These are phyloP conservation scores for Metschnikowia dekortorum DNA, from an alignment of 805 yeast species.

Conservation along the genomic window DNA sequence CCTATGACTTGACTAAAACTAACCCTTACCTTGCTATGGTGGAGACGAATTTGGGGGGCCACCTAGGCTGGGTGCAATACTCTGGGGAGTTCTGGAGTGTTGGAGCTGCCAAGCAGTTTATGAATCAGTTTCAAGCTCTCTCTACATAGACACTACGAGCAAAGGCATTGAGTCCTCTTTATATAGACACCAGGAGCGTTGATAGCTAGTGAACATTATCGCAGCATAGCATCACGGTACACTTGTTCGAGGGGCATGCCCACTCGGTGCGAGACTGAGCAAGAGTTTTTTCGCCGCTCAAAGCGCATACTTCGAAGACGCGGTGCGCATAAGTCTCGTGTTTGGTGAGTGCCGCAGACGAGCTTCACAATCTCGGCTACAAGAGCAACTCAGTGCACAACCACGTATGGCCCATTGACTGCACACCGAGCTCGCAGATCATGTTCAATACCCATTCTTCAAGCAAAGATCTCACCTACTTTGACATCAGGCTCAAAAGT, in stretches of 20 bases:
- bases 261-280: background rate
- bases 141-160: background rate
- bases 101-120: constrained; percentile 33
- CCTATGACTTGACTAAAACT: constrained; percentile 41
- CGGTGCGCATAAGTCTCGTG: constrained; percentile 1
- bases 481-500: constrained; percentile 36
- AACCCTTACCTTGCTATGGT: constrained; percentile 61
- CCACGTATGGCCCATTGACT: background rate
- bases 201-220: too few relatives aligned
- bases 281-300: background rate
- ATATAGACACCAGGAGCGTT: background rate
- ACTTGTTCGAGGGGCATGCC: too few relatives aligned
- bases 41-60: constrained; percentile 72
- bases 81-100: constrained; percentile 62
- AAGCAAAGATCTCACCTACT: constrained; percentile 25
- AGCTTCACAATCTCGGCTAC: background rate
- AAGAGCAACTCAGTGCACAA: background rate
- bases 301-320: background rate
- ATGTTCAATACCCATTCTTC: constrained; percentile 2
- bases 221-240: too few relatives aligned
- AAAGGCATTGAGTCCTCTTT: background rate
- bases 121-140: constrained; percentile 19
- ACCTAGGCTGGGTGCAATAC: constrained; percentile 69
- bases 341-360: background rate
- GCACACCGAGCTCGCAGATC: background rate